These are phyloP conservation scores for Apodospora peruviana DNA, from an alignment of 495 filamentous ascomycete species.

Conservation along the genomic window DNA sequence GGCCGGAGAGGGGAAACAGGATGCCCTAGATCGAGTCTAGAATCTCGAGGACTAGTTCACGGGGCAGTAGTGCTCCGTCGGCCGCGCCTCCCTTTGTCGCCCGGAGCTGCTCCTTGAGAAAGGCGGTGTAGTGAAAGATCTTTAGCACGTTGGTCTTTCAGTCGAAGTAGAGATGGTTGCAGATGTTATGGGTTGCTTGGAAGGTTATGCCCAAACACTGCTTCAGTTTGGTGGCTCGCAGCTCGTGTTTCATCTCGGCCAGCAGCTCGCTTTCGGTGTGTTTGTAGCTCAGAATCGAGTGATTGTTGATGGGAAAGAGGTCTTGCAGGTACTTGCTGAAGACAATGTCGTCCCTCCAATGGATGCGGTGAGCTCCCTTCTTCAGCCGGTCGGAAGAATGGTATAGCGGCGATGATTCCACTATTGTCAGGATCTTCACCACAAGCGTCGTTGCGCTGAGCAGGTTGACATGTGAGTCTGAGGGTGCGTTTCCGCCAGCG, in stretches of 20 bases:
- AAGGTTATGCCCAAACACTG: background rate
- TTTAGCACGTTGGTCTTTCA: background rate
- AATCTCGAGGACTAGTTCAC: conserved; percentile 2
- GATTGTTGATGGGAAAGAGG: conserved; percentile 1
- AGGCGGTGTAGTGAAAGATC: conserved; percentile 5
- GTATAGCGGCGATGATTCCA: conserved; percentile 1
- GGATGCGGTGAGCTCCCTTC: background rate
- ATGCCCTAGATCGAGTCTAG: conserved; percentile 2
- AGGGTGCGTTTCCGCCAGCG: too few relatives aligned
- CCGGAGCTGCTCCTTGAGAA: conserved; percentile 6
- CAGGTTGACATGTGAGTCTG: too few relatives aligned
- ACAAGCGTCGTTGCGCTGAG: background rate
- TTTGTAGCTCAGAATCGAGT: conserved; percentile 1
- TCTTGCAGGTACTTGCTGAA: conserved; percentile 3
- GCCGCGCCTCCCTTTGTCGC: background rate
- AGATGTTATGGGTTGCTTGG: background rate
- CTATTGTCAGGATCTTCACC: conserved; percentile 1
- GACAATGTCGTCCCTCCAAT: conserved; percentile 1
- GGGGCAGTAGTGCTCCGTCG: conserved; percentile 2
- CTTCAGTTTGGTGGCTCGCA: conserved; percentile 4
- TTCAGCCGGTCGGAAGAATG: conserved; percentile 1
- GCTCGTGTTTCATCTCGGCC: background rate
- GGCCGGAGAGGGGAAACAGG: conserved; percentile 1
- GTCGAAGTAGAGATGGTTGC: conserved; percentile 2
- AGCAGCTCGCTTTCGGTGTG: conserved; percentile 3